phyloP scores from a whole-genome alignment of 768 basidiomycete genomes.

The Amanita phalloides region DNA sequence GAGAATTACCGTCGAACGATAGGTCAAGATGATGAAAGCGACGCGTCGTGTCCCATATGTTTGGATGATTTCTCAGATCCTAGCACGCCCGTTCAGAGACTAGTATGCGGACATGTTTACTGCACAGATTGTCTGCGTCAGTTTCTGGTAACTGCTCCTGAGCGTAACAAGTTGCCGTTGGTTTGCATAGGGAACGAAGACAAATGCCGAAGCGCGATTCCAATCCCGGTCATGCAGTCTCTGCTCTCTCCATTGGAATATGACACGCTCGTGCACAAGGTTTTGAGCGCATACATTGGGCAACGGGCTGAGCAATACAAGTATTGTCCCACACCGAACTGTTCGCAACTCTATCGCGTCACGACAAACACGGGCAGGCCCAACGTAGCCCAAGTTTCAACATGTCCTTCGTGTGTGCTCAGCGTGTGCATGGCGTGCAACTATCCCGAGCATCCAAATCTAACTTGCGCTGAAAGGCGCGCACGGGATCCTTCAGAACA shows the following conservation, averaged over 20 bases:
- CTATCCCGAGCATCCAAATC: constrained; percentile 37
- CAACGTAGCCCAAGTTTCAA: neutral
- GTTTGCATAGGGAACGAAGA: constrained; percentile 4
- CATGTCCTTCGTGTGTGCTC: constrained; percentile 41
- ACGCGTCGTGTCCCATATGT: constrained; percentile 2
- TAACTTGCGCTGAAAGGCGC: constrained; percentile 15
- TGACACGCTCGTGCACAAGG: neutral
- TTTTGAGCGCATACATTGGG: neutral
- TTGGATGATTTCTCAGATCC: constrained; percentile 1
- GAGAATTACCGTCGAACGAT: neutral
- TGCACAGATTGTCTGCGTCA: constrained; percentile 1
- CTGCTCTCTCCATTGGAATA: constrained; percentile 1
- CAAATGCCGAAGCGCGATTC: neutral
- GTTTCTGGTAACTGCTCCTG: constrained; percentile 1
- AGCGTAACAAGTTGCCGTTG: constrained; percentile 1
- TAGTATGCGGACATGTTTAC: constrained; percentile 1
- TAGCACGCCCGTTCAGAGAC: neutral
- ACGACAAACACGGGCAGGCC: neutral
- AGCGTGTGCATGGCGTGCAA: constrained; percentile 39
- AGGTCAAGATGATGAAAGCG: neutral
- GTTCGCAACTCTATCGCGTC: constrained; percentile 1
- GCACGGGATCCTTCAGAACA: constrained; percentile 1
- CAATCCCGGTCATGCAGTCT: neutral
- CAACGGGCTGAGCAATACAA: neutral
- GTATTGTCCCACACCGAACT: neutral